These are phyloP conservation scores for Ceratocystis eucalypticola DNA, from an alignment of 2,329 filamentous ascomycete species.

Conservation along the genomic window DNA sequence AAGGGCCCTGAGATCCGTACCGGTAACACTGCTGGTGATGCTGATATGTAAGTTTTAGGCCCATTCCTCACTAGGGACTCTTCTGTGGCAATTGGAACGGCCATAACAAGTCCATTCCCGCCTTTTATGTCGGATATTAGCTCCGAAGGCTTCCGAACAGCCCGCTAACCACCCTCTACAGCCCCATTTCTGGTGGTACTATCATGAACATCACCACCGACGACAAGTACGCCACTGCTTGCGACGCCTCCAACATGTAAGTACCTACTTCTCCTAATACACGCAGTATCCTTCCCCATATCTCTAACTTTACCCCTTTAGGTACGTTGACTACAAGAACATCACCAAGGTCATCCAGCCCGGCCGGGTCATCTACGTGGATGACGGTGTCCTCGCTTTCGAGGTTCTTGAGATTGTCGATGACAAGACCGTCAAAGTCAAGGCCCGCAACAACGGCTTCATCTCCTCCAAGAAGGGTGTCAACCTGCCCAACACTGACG, in stretches of 20 bases:
- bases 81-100: neutral
- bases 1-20: conserved; percentile 51
- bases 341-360: conserved; percentile 94
- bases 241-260: conserved; percentile 88
- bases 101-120: neutral
- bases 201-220: conserved; percentile 95
- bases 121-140: neutral
- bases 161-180: conserved; percentile 4
- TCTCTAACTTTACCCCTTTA: conserved; percentile 26
- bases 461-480: conserved; percentile 99
- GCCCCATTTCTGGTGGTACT: conserved; percentile 65
- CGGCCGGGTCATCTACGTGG: conserved; percentile 92
- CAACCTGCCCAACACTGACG: conserved; percentile 96
- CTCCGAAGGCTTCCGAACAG: neutral
- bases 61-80: too few species aligned
- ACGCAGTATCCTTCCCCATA: neutral
- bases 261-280: conserved; percentile 24
- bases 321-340: conserved; percentile 99
- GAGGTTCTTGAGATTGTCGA: conserved; percentile 81
- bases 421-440: conserved; percentile 74
- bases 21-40: conserved; percentile 62
- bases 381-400: conserved; percentile 94
- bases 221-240: conserved; percentile 72
- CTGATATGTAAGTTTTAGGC: conserved; percentile 45
- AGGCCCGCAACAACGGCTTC: conserved; percentile 91